A percentile compares a stretch with the other conserved stretches of the same genome.
These are phyloP conservation scores for Penicillium italicum DNA, from an alignment of 2,329 filamentous ascomycete genomes.

Conservation along the genomic window DNA sequence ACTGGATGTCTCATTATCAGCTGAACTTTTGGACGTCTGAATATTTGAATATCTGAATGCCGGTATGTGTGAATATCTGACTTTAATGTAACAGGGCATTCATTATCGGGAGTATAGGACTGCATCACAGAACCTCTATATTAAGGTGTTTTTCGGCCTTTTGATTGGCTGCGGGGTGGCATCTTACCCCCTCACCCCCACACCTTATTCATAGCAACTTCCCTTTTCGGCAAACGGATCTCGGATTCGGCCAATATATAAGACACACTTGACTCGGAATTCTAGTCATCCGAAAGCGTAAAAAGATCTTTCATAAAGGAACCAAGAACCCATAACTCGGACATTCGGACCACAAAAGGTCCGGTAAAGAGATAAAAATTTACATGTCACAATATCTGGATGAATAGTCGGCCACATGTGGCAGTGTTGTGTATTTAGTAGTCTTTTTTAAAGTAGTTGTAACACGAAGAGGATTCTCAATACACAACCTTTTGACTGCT, in stretches of 20 bases:
- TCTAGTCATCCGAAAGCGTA: neutral
- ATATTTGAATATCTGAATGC: neutral
- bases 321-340: neutral
- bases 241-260: neutral
- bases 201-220: neutral
- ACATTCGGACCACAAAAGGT: neutral
- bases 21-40: neutral
- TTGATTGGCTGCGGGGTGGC: neutral
- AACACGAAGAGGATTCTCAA: too few relatives aligned
- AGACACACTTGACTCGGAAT: neutral
- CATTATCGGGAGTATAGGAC: neutral
- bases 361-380: neutral
- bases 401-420: too few relatives aligned
- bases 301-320: neutral
- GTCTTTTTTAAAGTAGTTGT: too few relatives aligned
- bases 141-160: neutral
- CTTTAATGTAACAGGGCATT: neutral
- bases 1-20: neutral
- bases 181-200: neutral
- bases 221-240: neutral
- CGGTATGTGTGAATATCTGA: neutral
- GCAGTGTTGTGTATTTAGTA: too few relatives aligned
- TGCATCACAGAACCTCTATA: neutral
- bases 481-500: neutral
- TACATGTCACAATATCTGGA: neutral